Base-by-base conservation (phyloP, 2,329 filamentous ascomycete species). In the Alternaria brassicae region DNA sequence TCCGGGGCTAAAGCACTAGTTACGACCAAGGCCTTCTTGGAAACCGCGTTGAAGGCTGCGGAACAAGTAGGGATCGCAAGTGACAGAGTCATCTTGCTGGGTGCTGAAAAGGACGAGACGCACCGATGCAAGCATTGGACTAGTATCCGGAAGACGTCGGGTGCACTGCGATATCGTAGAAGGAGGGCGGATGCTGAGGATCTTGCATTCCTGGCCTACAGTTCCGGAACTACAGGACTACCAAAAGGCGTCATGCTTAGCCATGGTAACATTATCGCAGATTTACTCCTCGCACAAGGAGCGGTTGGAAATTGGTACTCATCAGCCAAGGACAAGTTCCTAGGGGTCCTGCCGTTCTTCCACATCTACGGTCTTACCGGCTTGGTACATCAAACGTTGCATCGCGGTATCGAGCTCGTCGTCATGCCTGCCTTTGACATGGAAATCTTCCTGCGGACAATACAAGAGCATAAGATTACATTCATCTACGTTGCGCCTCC, bases 281-380 rank as follows among this genome's bases (percentile, higher is more conserved):
- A 78, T 90, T 88, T 63, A 90, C 89, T 40, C 91, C 92, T 28
- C 95, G 92, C 0, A 96, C 92, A 0, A 90, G 93, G 12, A 78
- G 92, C 53, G 90, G 93, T 3, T 94, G 97, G 79, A 91, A 92
- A 34, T 91, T 97, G 37, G 90, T 91, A 86, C 81, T 97, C 54
- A 3, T 58, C 62, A 9, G 25, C 36, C 0, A 37, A 52, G 1
- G 93, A 97, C 75, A 87, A 85, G 56, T 82, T 94, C 37, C 77
- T 97, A 4, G 91, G 90, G 2, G 89, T 96, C 55, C 79, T 97
- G 3, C 93, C 93, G 0, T 95, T 97, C 76, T 97, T 92, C 79
- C 93, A 97, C 75, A 93, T 96, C 62, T 97, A 96, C 72, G 91
- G 84, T 87, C 85, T 96, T 17, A 91, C 87, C 8, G 89, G 86